Conservation (phyloP, 352 stramenopile genomes). For the Phytophthora crassamura region DNA sequence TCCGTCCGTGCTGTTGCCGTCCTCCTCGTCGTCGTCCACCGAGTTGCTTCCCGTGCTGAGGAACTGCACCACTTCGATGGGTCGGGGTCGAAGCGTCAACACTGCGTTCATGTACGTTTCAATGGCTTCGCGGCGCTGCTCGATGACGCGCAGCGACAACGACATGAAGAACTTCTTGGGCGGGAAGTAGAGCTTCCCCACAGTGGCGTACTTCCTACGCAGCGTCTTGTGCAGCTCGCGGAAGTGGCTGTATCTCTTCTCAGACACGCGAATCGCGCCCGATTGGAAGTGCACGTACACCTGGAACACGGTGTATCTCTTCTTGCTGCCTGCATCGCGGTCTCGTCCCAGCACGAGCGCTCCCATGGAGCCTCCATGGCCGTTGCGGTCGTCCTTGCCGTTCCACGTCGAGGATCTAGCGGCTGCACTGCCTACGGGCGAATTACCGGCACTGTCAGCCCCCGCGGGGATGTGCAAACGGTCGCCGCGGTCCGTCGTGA, state of each 20-base stretch:
- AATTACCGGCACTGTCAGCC: slow-evolving; percentile 43
- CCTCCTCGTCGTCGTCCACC: slow-evolving; percentile 68
- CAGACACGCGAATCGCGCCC: slow-evolving; percentile 58
- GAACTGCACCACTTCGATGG: slow-evolving; percentile 75
- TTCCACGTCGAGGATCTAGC: slow-evolving; percentile 59
- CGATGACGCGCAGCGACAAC: slow-evolving; percentile 87
- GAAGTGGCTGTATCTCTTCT: slow-evolving; percentile 89
- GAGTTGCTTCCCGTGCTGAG: slow-evolving; percentile 50
- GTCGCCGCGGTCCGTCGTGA: slow-evolving; percentile 61
- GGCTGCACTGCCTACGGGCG: slow-evolving; percentile 28
- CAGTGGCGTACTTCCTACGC: slow-evolving; percentile 78
- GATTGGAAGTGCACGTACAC: slow-evolving; percentile 82
- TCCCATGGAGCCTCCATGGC: slow-evolving; percentile 48
- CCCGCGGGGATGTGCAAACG: slow-evolving; percentile 36
- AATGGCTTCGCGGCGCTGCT: slow-evolving; percentile 82
- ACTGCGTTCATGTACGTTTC: slow-evolving; percentile 88
- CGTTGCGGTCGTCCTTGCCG: slow-evolving; percentile 47
- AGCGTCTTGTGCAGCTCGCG: slow-evolving; percentile 85
- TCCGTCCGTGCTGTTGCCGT: slow-evolving; percentile 55
- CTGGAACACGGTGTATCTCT: slow-evolving; percentile 83
- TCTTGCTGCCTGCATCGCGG: slow-evolving; percentile 43
- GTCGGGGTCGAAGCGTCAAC: slow-evolving; percentile 70
- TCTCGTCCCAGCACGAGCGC: slow-evolving; percentile 35
- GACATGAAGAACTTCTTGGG: slow-evolving; percentile 90
- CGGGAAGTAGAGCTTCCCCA: slow-evolving; percentile 86